Evolutionary conservation across 495 filamentous ascomycete species (phyloP).

Genomic region (Penicillium cinerascens): DNA sequence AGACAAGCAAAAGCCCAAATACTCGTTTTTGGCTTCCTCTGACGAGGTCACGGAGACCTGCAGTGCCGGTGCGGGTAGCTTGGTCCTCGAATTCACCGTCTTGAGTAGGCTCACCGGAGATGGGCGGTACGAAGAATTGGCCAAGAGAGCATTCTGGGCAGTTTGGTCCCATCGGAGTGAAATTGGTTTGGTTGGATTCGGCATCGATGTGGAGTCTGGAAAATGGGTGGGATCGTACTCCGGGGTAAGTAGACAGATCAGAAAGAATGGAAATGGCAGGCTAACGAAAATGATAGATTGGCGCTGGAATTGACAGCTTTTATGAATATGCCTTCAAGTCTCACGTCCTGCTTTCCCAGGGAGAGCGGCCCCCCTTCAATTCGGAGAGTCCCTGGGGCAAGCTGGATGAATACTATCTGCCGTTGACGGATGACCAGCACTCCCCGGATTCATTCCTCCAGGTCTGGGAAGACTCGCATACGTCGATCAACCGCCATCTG

Average conservation of each 20-base stretch:
- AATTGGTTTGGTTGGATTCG: conserved; percentile 84
- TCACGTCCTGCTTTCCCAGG: conserved; percentile 78
- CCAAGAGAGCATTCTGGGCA: conserved; percentile 91
- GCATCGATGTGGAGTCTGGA: conserved; percentile 87
- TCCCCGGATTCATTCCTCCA: conserved; percentile 73
- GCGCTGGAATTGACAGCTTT: conserved; percentile 94
- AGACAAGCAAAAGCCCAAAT: conserved; percentile 11
- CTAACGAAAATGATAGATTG: conserved; percentile 54
- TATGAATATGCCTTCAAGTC: conserved; percentile 97
- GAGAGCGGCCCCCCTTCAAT: conserved; percentile 33
- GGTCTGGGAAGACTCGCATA: conserved; percentile 83
- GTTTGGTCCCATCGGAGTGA: conserved; percentile 85
- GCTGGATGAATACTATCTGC: conserved; percentile 47
- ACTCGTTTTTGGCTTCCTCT: conserved; percentile 15
- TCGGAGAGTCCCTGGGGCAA: conserved; percentile 33
- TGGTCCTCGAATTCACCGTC: conserved; percentile 88
- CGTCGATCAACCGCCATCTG: conserved; percentile 81
- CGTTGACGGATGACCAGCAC: conserved; percentile 61
- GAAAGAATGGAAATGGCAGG: neutral
- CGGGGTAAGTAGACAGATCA: conserved; percentile 48
- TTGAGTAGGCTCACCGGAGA: conserved; percentile 88
- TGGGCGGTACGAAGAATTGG: conserved; percentile 77
- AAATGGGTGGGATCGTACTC: conserved; percentile 84
- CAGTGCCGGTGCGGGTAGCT: conserved; percentile 89
- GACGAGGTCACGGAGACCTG: conserved; percentile 91